phyloP scores from a whole-genome alignment of 345 rosid species.

The Odontarrhena argentea region DNA sequence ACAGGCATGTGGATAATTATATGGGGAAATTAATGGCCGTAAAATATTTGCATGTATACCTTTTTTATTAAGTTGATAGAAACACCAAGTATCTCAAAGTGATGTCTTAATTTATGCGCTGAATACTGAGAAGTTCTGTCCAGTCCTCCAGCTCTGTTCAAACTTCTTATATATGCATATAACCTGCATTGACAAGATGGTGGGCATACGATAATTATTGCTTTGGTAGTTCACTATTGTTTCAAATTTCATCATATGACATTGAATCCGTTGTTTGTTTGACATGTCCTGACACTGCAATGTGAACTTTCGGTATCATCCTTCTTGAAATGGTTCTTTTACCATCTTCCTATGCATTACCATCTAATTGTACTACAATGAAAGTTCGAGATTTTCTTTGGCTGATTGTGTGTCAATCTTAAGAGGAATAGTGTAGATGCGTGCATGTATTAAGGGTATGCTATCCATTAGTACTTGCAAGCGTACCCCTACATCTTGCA shows the following conservation, averaged over 20 bases:
- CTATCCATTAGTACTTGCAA: constrained; percentile 26
- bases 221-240: background rate
- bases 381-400: background rate
- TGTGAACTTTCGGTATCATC: constrained; percentile 10
- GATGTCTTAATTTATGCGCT: constrained; percentile 4
- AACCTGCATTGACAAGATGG: constrained; percentile 1
- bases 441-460: constrained; percentile 1
- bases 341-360: constrained; percentile 23
- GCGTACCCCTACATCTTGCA: constrained; percentile 8
- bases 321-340: constrained; percentile 1
- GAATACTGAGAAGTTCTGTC: background rate
- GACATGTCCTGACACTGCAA: constrained; percentile 13
- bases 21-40: constrained; percentile 1
- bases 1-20: background rate
- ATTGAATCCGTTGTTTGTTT: constrained; percentile 8
- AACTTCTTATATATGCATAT: constrained; percentile 8
- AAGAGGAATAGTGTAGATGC: constrained; percentile 8
- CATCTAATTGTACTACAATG: background rate
- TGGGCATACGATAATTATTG: background rate
- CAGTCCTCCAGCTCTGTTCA: constrained; percentile 6
- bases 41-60: constrained; percentile 8
- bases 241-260: background rate
- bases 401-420: constrained; percentile 23
- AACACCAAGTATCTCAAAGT: background rate
- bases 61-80: constrained; percentile 6